Percentiles rank a stretch among this genome's conserved stretches.
Evolutionary conservation across 1,284 basidiomycete species (phyloP).

Genomic region (Apiotrichum mycotoxinovorans): DNA sequence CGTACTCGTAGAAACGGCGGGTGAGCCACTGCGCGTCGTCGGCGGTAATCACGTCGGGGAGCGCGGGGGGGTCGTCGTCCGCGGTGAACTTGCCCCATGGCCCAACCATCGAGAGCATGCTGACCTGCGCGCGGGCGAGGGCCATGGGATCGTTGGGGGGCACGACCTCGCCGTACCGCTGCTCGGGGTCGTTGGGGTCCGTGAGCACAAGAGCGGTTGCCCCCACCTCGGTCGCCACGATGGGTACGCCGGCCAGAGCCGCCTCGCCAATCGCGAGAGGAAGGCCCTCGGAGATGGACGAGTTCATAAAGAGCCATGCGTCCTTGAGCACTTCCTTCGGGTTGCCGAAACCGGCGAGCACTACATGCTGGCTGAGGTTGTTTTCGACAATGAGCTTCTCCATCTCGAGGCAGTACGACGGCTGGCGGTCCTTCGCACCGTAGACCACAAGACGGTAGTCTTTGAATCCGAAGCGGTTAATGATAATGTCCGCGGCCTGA

Average conservation of each 20-base stretch:
- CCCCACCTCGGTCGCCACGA: constrained; percentile 19
- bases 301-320: constrained; percentile 19
- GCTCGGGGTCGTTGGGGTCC: constrained; percentile 5
- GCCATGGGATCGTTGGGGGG: constrained; percentile 12
- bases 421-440: constrained; percentile 17
- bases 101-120: constrained; percentile 11
- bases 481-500: constrained; percentile 18
- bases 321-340: constrained; percentile 16
- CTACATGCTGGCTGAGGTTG: constrained; percentile 8
- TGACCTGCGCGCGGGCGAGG: constrained; percentile 15
- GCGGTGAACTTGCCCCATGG: constrained; percentile 14
- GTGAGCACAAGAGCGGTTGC: constrained; percentile 15
- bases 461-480: constrained; percentile 17
- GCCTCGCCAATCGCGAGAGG: constrained; percentile 16
- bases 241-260: constrained; percentile 14
- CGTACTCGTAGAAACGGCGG: constrained; percentile 11
- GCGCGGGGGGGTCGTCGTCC: neutral
- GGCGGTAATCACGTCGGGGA: constrained; percentile 9
- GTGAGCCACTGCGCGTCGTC: constrained; percentile 15
- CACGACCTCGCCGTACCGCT: constrained; percentile 15
- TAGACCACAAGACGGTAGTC: constrained; percentile 18
- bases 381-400: constrained; percentile 16
- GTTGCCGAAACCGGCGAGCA: constrained; percentile 14
- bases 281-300: constrained; percentile 16
- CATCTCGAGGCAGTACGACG: constrained; percentile 16